Evolutionary conservation across 805 yeast genomes (phyloP), one percentile per base, ranked within the genome.

Genomic region (Wickerhamiella sergipiensis): DNA sequence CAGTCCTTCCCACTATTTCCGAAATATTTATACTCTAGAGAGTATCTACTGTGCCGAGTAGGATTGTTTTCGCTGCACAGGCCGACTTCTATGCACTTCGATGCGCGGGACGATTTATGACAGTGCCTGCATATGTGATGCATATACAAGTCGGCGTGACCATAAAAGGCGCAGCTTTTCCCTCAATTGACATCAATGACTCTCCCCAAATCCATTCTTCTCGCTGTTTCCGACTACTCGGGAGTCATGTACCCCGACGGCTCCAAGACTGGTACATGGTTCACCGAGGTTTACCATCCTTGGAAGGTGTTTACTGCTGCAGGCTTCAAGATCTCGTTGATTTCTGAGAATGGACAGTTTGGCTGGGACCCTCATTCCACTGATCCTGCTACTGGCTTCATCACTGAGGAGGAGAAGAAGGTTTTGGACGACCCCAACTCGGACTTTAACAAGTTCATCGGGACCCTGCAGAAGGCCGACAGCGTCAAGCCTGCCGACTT

Each of bases 241-340:
- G 60, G 57, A 15, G 64, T 61, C 13, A 78, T 80, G 69, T 79
- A 80, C 64, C 67, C 64, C 1, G 81, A 79, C 57, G 83, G 83
- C 38, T 53, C 67, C 48, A 76, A 74, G 53, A 77, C 85, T n/a
- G 86, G 86, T 39, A 66, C 78, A 23, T 81, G 71, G 66, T 72
- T 71, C 57, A 64, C 71, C n/a, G 85, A 80, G 64, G 85, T 78
- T 12, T 60, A 72, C 38, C 83, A 81, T 59, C 84, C 85, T 44
- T 80, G 64, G 64, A 61, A 73, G 47, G 72, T 62, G 6, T 77
- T 77, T 64, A 63, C 53, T 24, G 61, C 69, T 45, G 67, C 73
- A 31, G 82, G 81, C 3, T 73, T 60, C 56, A 77, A 76, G 24
- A 78, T 81, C 21, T 74, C 71, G 47, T 69, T 80, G 52, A 79